Conservation (phyloP, 2,329 filamentous ascomycete genomes). For the Ilyonectria sp. region DNA sequence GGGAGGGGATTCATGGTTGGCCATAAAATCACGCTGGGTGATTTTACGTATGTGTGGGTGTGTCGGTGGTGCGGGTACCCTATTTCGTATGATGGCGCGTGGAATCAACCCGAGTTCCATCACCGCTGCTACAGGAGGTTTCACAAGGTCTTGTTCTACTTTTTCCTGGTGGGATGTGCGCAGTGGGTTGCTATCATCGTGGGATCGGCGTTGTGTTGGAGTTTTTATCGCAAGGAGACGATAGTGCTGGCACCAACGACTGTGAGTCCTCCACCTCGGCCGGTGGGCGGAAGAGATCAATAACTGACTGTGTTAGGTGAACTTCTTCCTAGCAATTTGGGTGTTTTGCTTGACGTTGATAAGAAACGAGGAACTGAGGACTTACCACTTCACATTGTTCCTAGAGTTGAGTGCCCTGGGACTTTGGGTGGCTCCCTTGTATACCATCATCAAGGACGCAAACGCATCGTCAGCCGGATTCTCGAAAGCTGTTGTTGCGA, state of each 20-base stretch:
- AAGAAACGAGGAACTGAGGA: conserved; percentile 54
- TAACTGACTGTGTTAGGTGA: conserved; percentile 46
- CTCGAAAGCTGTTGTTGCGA: conserved; percentile 46
- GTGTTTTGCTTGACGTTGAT: conserved; percentile 53
- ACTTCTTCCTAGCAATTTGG: conserved; percentile 56
- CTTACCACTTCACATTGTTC: conserved; percentile 57
- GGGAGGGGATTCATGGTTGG: conserved; percentile 56
- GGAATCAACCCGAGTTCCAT: conserved; percentile 59
- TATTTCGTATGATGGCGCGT: conserved; percentile 49
- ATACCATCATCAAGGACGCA: conserved; percentile 44
- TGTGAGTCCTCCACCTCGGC: conserved; percentile 45
- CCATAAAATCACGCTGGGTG: conserved; percentile 55
- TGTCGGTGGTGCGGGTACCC: conserved; percentile 64
- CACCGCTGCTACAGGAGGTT: conserved; percentile 57
- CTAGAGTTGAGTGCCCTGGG: conserved; percentile 51
- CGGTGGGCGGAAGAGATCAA: background rate
- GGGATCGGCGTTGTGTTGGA: conserved; percentile 57
- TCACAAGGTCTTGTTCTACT: conserved; percentile 54
- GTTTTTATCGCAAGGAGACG: conserved; percentile 50
- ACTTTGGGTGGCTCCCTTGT: conserved; percentile 47
- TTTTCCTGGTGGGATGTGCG: conserved; percentile 56
- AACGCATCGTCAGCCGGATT: conserved; percentile 6
- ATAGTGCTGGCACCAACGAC: conserved; percentile 54
- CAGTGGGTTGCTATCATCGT: conserved; percentile 56
- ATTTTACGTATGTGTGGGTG: conserved; percentile 53